Percentiles rank a stretch among this genome's conserved stretches.
Evolutionary conservation across 176 grass and related monocot genomes (phyloP).

Genomic region (Cenchrus purpureus): DNA sequence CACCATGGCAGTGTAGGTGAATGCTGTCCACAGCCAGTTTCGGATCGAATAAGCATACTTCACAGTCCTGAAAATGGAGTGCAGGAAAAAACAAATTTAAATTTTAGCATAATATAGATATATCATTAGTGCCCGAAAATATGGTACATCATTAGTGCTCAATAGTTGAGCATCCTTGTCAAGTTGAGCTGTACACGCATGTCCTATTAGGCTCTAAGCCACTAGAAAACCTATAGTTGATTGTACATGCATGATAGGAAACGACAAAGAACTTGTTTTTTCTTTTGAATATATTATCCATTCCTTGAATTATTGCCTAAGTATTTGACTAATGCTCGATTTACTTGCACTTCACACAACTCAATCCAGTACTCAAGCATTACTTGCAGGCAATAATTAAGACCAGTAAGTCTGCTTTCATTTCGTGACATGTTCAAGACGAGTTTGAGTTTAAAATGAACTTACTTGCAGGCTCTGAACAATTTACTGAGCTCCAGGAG

Average conservation of each 20-base stretch:
- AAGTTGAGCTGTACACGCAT: conserved; percentile 3
- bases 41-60: conserved; percentile 44
- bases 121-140: background rate
- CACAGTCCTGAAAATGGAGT: conserved; percentile 48
- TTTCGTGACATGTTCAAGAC: background rate
- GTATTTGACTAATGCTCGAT: background rate
- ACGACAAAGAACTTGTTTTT: background rate
- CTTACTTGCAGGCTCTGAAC: conserved; percentile 97
- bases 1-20: conserved; percentile 78
- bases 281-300: background rate
- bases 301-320: background rate
- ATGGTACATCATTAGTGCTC: background rate
- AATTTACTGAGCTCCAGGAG: conserved; percentile 74
- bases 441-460: background rate
- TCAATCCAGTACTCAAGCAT: background rate
- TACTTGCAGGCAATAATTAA: background rate
- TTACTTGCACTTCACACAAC: conserved; percentile 8
- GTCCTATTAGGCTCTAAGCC: background rate
- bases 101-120: background rate
- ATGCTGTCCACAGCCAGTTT: conserved; percentile 77
- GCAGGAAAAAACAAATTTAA: background rate
- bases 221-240: background rate
- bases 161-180: background rate
- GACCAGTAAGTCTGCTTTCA: background rate
- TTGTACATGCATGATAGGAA: background rate